Conservation (phyloP, 2,329 filamentous ascomycete species). For the Phoma sp. region DNA sequence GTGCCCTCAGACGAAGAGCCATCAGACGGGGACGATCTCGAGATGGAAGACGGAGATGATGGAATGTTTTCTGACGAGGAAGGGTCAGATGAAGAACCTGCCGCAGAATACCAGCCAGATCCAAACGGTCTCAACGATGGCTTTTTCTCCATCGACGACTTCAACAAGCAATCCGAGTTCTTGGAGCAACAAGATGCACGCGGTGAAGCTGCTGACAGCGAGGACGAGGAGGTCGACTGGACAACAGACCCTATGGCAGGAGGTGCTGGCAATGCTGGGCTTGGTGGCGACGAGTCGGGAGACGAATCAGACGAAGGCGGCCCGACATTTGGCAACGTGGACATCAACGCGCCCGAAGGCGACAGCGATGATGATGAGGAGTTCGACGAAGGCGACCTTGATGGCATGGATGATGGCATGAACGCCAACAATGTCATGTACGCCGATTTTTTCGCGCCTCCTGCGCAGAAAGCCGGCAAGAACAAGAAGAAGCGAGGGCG, state of each 20-base stretch:
- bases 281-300: conserved; percentile 53
- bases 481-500: conserved; percentile 61
- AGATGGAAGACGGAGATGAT: conserved; percentile 42
- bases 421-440: conserved; percentile 93
- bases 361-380: conserved; percentile 68
- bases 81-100: conserved; percentile 51
- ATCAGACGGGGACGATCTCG: conserved; percentile 38
- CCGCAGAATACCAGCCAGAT: conserved; percentile 70
- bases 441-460: conserved; percentile 90
- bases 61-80: conserved; percentile 52
- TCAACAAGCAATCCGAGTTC: conserved; percentile 91
- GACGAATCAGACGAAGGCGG: conserved; percentile 74
- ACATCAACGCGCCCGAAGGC: conserved; percentile 75
- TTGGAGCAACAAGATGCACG: conserved; percentile 84
- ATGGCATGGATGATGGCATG: conserved; percentile 60
- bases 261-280: conserved; percentile 38
- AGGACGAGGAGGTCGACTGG: conserved; percentile 85
- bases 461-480: conserved; percentile 72
- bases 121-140: conserved; percentile 90
- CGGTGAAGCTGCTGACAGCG: conserved; percentile 77
- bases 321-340: conserved; percentile 82
- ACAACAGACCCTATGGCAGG: conserved; percentile 72
- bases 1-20: conserved; percentile 38
- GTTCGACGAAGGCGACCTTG: conserved; percentile 62
- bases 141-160: conserved; percentile 97